Conservation (phyloP, 1,284 basidiomycete genomes). For the Fomes fomentarius region DNA sequence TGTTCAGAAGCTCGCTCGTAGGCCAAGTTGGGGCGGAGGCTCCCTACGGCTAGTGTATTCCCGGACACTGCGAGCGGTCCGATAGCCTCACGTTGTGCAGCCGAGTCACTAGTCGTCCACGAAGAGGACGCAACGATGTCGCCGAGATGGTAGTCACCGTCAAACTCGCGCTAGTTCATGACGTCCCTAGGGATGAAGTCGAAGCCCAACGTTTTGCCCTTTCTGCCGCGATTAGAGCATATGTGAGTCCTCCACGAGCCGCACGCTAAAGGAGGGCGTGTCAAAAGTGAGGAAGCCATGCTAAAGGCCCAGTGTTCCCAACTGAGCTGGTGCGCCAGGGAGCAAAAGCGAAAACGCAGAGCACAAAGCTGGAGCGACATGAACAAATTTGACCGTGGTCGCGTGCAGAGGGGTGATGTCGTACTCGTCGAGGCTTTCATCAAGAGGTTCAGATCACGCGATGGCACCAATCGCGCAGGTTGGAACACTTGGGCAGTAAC, state of each 20-base stretch:
- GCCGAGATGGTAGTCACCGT: conserved; percentile 59
- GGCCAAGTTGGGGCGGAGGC: conserved; percentile 54
- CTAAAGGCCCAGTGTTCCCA: conserved; percentile 42
- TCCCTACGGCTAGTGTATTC: conserved; percentile 49
- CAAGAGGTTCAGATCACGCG: no score
- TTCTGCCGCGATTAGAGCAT: conserved; percentile 55
- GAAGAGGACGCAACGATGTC: conserved; percentile 51
- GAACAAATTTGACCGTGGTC: no score
- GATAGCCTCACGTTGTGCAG: conserved; percentile 47
- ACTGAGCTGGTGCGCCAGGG: conserved; percentile 1
- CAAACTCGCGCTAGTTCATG: conserved; percentile 51
- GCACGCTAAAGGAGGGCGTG: conserved; percentile 46
- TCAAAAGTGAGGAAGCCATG: conserved; percentile 53
- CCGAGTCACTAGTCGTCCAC: conserved; percentile 54
- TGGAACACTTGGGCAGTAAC: no score
- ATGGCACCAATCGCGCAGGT: no score
- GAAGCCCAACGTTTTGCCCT: conserved; percentile 41
- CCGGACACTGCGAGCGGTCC: conserved; percentile 43
- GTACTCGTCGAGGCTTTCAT: no score
- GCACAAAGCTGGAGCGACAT: not conserved
- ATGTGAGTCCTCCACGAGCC: conserved; percentile 61
- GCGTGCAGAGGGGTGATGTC: no score
- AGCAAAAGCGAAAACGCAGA: not conserved
- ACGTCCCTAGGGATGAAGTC: conserved; percentile 58
- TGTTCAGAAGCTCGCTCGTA: conserved; percentile 46